Evolutionary conservation across 768 basidiomycete species (phyloP).

Genomic region (Mycena crocata): DNA sequence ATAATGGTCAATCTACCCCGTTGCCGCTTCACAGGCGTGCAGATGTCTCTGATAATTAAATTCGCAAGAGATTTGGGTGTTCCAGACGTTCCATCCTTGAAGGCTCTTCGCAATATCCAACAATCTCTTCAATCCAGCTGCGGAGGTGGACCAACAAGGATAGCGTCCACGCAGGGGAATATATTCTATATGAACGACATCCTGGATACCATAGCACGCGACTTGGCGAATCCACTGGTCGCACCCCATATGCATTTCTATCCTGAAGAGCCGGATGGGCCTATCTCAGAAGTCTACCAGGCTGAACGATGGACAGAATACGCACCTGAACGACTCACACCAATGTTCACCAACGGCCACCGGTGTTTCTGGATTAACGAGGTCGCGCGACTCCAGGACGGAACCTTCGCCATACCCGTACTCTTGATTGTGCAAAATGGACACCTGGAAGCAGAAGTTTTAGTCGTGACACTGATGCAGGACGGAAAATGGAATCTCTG

Average conservation of each 20-base stretch:
- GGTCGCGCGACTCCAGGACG: conserved; percentile 8
- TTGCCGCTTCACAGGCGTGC: conserved; percentile 27
- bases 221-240: conserved; percentile 31
- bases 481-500: background rate
- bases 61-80: conserved; percentile 17
- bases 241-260: conserved; percentile 29
- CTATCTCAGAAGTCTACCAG: conserved; percentile 31
- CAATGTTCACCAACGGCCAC: conserved; percentile 25
- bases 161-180: conserved; percentile 16
- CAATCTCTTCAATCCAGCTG: background rate
- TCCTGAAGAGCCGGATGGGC: conserved; percentile 28
- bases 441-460: background rate
- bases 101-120: conserved; percentile 16
- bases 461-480: background rate
- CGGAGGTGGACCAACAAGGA: background rate
- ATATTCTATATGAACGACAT: conserved; percentile 37
- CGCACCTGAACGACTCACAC: conserved; percentile 18
- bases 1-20: conserved; percentile 32
- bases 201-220: conserved; percentile 23
- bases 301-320: conserved; percentile 31
- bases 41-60: conserved; percentile 26
- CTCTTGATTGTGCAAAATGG: background rate
- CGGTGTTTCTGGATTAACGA: conserved; percentile 32
- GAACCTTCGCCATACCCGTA: background rate
- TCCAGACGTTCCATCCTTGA: conserved; percentile 20